Percentiles rank a stretch among this genome's conserved stretches.
Evolutionary conservation across 148 eudicot genomes (phyloP).

Genomic region (Chenopodium quinoa): DNA sequence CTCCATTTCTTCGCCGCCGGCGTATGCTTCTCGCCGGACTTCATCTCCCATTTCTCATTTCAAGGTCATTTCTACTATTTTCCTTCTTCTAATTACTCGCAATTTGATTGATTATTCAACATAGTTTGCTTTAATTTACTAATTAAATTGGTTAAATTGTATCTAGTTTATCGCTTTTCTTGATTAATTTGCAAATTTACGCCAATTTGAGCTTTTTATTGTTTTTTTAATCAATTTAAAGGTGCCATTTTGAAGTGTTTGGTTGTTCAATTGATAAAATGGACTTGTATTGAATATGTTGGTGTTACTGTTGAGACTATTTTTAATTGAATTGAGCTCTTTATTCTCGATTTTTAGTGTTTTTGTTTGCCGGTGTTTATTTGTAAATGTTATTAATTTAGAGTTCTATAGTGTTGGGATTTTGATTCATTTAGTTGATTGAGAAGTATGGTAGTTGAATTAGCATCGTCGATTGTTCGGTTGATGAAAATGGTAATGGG

Average conservation of each 20-base stretch:
- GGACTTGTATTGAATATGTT: not conserved
- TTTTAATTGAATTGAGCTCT: not conserved
- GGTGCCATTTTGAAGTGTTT: not conserved
- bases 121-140: not conserved
- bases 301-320: no score
- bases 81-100: not conserved
- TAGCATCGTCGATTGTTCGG: not conserved
- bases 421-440: not conserved
- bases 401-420: not conserved
- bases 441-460: not conserved
- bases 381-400: not conserved
- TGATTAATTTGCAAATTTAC: not conserved
- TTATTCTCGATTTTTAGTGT: not conserved
- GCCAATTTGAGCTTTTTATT: not conserved
- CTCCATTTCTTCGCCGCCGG: conserved; percentile 4
- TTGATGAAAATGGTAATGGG: not conserved
- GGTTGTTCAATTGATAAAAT: not conserved
- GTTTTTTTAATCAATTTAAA: not conserved
- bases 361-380: not conserved
- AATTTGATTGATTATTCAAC: not conserved
- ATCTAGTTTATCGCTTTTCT: not conserved
- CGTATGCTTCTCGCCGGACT: not conserved
- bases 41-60: not conserved
- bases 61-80: conserved; percentile 3
- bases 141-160: not conserved